A percentile compares a stretch with the other conserved stretches of the same genome.
phyloP scores from a whole-genome alignment of 73 alveolate species.

The Halteria grandinella region DNA sequence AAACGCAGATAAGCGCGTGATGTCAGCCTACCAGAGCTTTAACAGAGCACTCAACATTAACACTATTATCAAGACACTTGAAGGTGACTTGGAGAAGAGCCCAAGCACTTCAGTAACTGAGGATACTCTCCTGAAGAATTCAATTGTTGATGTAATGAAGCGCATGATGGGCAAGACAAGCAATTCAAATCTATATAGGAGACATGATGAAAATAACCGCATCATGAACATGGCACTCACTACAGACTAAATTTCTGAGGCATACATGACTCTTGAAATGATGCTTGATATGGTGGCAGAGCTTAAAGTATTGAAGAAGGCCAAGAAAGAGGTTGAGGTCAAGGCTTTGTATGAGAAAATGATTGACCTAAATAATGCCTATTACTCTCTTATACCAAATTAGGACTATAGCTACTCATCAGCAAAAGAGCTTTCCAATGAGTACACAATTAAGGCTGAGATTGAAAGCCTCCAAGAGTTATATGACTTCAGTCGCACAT shows the following conservation, averaged over 20 bases:
- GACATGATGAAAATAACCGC: too few relatives aligned
- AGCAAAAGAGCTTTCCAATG: background rate
- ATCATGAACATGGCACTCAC: background rate
- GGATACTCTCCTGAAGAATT: too few relatives aligned
- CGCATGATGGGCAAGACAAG: too few relatives aligned
- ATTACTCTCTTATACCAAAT: constrained; percentile 1
- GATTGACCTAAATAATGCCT: background rate
- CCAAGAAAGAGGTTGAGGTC: background rate
- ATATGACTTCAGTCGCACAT: background rate
- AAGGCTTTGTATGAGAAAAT: background rate
- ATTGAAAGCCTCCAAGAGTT: background rate
- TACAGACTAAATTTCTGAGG: background rate
- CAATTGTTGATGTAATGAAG: too few relatives aligned
- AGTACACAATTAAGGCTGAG: background rate
- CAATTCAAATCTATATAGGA: too few relatives aligned
- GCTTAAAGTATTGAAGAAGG: background rate
- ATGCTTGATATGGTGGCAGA: background rate
- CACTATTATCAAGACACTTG: too few relatives aligned
- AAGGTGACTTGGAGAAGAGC: too few relatives aligned
- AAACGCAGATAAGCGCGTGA: too few relatives aligned
- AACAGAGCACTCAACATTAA: too few relatives aligned
- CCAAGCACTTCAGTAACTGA: too few relatives aligned
- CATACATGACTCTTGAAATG: background rate
- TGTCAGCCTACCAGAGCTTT: too few relatives aligned
- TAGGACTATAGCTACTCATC: background rate